A percentile compares a stretch with the other conserved stretches of the same genome.
These are phyloP conservation scores for Cyberlindnera nakhonratchasimensis DNA, from an alignment of 805 yeast species.

Conservation along the genomic window DNA sequence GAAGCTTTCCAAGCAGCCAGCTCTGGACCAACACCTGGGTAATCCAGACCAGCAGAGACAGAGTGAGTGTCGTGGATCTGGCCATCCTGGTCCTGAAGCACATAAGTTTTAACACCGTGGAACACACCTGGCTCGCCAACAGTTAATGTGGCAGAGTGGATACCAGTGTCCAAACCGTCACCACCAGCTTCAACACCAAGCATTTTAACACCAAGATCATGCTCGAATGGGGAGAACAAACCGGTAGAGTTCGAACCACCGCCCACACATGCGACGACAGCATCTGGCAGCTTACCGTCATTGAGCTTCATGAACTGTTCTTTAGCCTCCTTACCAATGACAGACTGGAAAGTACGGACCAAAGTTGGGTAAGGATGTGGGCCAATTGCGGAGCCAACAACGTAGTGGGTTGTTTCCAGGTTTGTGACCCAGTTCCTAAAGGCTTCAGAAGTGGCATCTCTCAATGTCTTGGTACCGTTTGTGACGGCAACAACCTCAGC, in stretches of 20 bases:
- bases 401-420: constrained; percentile 82
- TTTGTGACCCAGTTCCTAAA: constrained; percentile 93
- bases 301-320: constrained; percentile 80
- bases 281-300: constrained; percentile 83
- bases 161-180: constrained; percentile 84
- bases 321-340: constrained; percentile 92
- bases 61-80: constrained; percentile 98
- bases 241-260: constrained; percentile 99
- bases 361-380: constrained; percentile 99
- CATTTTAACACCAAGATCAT: constrained; percentile 71
- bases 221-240: constrained; percentile 89
- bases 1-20: constrained; percentile 91
- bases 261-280: constrained; percentile 97
- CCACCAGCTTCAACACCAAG: constrained; percentile 99
- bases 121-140: constrained; percentile 95
- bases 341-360: constrained; percentile 97
- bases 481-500: constrained; percentile 93
- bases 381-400: constrained; percentile 98
- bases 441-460: constrained; percentile 98
- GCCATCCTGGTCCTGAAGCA: constrained; percentile 87
- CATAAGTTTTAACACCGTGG: constrained; percentile 96
- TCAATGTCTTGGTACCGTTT: constrained; percentile 90
- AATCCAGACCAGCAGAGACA: constrained; percentile 96
- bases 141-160: constrained; percentile 93
- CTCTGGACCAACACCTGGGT: constrained; percentile 99